These are phyloP conservation scores for Saprolegnia diclina DNA, from an alignment of 352 stramenopile genomes.

Conservation along the genomic window DNA sequence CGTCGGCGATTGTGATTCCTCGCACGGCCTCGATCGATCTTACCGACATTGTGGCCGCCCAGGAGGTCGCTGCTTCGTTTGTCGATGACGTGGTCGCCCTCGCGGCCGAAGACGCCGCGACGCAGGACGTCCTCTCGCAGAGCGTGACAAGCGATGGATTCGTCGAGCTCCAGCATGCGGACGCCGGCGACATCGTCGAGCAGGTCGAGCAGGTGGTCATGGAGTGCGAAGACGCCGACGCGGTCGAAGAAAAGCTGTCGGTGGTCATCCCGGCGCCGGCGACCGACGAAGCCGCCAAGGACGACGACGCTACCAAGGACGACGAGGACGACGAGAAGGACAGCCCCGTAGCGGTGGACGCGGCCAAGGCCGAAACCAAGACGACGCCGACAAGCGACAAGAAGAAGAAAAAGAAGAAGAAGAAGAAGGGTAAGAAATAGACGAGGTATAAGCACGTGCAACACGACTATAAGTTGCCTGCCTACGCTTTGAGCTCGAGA, in stretches of 20 bases:
- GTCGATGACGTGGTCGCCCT: background rate
- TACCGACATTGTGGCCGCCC: background rate
- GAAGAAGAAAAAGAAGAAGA: conserved; percentile 25
- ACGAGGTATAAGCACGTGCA: background rate
- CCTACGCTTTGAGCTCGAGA: conserved; percentile 1
- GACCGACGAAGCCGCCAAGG: too few species aligned
- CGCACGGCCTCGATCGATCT: background rate
- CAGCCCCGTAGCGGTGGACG: background rate
- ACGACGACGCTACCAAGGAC: background rate
- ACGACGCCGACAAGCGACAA: background rate
- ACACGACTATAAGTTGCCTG: background rate
- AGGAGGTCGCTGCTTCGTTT: background rate
- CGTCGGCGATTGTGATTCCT: background rate
- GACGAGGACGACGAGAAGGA: background rate
- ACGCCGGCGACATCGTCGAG: background rate
- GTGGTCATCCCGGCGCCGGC: background rate
- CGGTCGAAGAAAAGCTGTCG: background rate
- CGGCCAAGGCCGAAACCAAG: background rate
- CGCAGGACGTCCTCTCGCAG: background rate
- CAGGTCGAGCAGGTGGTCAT: background rate
- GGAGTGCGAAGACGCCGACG: background rate
- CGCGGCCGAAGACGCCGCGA: background rate
- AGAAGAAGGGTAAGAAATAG: conserved; percentile 26
- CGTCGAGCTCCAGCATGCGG: conserved; percentile 1
- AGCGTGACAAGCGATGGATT: conserved; percentile 22